Percentiles rank a stretch among this genome's conserved stretches.
phyloP scores from a whole-genome alignment of 1,284 basidiomycete genomes.

The Pyrrhoderma lamaoense region DNA sequence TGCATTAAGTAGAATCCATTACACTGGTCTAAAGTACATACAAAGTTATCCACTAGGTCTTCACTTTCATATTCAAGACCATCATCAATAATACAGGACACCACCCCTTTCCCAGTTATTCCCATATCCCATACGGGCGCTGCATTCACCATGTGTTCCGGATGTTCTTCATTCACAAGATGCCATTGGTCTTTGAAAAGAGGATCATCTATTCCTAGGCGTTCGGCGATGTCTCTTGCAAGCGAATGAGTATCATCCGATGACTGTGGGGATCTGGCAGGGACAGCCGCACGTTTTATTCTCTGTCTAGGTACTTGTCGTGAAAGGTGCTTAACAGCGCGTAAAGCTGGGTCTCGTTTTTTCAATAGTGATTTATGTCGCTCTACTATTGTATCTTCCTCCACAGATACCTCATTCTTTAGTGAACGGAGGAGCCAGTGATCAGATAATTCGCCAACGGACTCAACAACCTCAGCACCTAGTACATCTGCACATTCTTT shows the following conservation, averaged over 20 bases:
- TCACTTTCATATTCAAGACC: conserved; percentile 87
- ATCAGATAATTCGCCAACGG: conserved; percentile 75
- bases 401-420: conserved; percentile 43
- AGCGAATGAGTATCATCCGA: conserved; percentile 30
- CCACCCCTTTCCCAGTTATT: conserved; percentile 80
- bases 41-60: conserved; percentile 89
- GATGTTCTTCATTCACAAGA: conserved; percentile 69
- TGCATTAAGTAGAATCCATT: conserved; percentile 4
- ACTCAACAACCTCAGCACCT: conserved; percentile 83
- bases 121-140: conserved; percentile 82
- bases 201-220: conserved; percentile 77
- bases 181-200: conserved; percentile 92
- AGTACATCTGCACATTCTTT: conserved; percentile 53
- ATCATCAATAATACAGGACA: conserved; percentile 91
- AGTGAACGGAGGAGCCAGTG: conserved; percentile 79
- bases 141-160: conserved; percentile 82
- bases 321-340: conserved; percentile 49
- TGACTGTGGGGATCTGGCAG: conserved; percentile 54
- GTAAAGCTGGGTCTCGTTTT: conserved; percentile 36
- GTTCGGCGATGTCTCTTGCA: conserved; percentile 47
- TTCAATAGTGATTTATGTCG: conserved; percentile 24
- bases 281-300: conserved; percentile 40
- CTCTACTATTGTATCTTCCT: conserved; percentile 19
- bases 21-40: conserved; percentile 38
- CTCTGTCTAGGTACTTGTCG: conserved; percentile 59